Evolutionary conservation across 2,329 filamentous ascomycete genomes (phyloP).

Genomic region (Pochonia chlamydosporia): DNA sequence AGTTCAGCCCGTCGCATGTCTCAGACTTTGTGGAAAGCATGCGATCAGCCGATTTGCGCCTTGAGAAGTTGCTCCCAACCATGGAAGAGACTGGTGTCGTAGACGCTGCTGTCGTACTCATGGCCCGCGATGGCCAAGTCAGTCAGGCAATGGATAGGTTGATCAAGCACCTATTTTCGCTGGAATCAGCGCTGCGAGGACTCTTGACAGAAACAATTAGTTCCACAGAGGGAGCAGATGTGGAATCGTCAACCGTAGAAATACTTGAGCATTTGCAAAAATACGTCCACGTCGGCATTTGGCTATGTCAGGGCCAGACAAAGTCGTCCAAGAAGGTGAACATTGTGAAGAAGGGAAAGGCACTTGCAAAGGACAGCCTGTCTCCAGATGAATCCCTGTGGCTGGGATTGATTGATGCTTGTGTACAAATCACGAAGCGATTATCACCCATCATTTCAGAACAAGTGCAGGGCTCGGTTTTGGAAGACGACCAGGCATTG

Average conservation of each 20-base stretch:
- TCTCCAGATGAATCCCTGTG: slow-evolving; percentile 51
- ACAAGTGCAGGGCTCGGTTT: slow-evolving; percentile 19
- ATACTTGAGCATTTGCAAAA: slow-evolving; percentile 76
- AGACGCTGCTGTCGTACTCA: slow-evolving; percentile 85
- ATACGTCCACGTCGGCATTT: slow-evolving; percentile 88
- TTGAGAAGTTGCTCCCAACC: slow-evolving; percentile 75
- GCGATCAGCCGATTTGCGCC: slow-evolving; percentile 68
- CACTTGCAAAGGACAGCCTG: slow-evolving; percentile 35
- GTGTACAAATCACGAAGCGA: slow-evolving; percentile 58
- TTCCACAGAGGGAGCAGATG: slow-evolving; percentile 40
- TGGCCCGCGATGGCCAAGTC: slow-evolving; percentile 82
- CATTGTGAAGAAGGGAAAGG: slow-evolving; percentile 45
- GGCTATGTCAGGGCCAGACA: slow-evolving; percentile 86
- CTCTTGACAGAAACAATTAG: slow-evolving; percentile 59
- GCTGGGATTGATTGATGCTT: slow-evolving; percentile 55
- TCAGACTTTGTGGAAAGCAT: slow-evolving; percentile 76
- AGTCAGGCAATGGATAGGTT: slow-evolving; percentile 79
- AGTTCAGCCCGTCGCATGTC: slow-evolving; percentile 74
- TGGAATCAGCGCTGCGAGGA: slow-evolving; percentile 73
- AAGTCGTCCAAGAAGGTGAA: slow-evolving; percentile 47
- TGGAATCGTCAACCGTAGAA: slow-evolving; percentile 64
- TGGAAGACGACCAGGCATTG: slow-evolving; percentile 58
- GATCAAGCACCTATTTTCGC: slow-evolving; percentile 69
- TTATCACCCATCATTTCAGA: slow-evolving; percentile 50
- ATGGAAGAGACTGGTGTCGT: slow-evolving; percentile 88